A percentile compares a stretch with the other conserved stretches of the same genome.
Conservation (phyloP, 306 rosid species). For the Spatholobus suberectus region DNA sequence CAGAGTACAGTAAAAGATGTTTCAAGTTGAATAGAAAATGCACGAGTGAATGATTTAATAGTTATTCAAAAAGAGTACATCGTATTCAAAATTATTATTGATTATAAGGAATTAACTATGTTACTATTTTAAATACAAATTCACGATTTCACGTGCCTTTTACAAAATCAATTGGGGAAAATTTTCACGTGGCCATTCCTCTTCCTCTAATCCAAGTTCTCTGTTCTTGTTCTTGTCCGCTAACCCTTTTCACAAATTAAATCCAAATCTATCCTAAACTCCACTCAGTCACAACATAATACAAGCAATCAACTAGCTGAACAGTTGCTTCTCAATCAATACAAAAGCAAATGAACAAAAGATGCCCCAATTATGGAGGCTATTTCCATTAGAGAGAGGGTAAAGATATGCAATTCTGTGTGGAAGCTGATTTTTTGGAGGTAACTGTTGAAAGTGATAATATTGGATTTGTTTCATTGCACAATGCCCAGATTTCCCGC, state of each 20-base stretch:
- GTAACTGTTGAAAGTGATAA: conserved; percentile 7
- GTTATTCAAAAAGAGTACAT: background rate
- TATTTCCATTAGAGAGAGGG: background rate
- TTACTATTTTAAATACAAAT: background rate
- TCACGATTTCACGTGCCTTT: background rate
- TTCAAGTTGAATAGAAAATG: background rate
- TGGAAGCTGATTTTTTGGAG: background rate
- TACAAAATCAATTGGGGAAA: background rate
- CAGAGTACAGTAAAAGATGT: background rate
- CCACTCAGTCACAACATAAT: background rate
- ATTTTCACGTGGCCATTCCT: background rate
- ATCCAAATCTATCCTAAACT: background rate
- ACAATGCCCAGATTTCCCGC: conserved; percentile 19
- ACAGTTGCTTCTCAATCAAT: background rate
- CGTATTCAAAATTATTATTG: background rate
- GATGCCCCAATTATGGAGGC: background rate
- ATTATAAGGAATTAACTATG: background rate
- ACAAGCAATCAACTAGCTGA: background rate
- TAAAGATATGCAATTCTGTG: background rate
- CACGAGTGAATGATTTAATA: background rate
- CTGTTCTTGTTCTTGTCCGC: background rate
- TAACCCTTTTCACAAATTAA: background rate
- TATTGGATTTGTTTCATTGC: background rate
- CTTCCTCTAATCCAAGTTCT: background rate
- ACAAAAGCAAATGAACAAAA: background rate